Base-by-base conservation (phyloP, 164 flowering plant genomes). In the Magnolia sinica region DNA sequence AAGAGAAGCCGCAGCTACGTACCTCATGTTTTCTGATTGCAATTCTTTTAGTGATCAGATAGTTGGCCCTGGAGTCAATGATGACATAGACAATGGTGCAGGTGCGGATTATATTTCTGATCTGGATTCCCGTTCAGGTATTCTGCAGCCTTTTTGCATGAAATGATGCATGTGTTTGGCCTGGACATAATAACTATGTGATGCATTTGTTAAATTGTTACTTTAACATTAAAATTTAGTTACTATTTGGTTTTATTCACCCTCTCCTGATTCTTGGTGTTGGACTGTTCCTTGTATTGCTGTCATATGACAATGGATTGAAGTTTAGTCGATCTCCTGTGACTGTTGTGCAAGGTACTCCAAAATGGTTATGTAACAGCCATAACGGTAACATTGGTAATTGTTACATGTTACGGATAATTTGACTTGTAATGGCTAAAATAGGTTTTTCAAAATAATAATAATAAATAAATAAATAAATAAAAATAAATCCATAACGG, bases 21-120 rank as follows among this genome's bases (percentile, higher is more conserved):
- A 89, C 80, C 86, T 94, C 52, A 88, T 87, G 88, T 87, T 97
- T 72, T 83, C 90, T 69, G 94, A 91, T 80, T 88, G 91, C 83
- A 85, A 85, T 86, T 83, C 82, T 77, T 84, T 94, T 29, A 88
- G 83, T 75, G 88, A 91, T 76, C 84, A 84, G 88, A 75, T 70
- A 72, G 86, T 75, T 82, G 87, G 84, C 75, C 81, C 89, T 63
- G 88, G 81, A 77, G 79, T 58, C 64, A 74, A 55, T 73, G 83
- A 83, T 51, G 61, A 55, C 18, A 82, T 76, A 22, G 79, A 76
- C n/a, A 27, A 71, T 76, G 68, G 55, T 70, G 64, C 77, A 27
- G 71, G 74, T 69, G 76, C 79, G 79, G 82, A 82, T 65, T 71
- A 79, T 64, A 51, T 76, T 74, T 74, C 80, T 45, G 84, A 76